Base-by-base conservation (phyloP, 176 grass and related monocot genomes). In the Paspalum notatum region DNA sequence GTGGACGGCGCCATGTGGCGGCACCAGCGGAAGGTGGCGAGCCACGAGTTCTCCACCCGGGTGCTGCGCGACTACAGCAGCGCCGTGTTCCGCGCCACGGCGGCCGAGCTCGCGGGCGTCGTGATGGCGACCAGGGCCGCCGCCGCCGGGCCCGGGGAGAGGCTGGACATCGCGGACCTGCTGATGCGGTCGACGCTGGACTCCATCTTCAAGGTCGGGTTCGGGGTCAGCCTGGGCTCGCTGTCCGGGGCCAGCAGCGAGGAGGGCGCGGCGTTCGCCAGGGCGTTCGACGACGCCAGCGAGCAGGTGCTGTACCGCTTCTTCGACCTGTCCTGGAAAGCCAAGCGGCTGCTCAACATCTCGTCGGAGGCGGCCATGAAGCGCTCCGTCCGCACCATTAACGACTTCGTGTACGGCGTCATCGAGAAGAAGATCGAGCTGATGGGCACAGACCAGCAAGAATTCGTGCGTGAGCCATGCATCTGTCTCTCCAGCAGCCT, bases 11-110 rank as follows among this genome's bases (percentile, higher is more conserved):
- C 80, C 15, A 91, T 68, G 80, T 98, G 92, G 95, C 87, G 83
- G 5, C 90, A 92, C 37, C 92, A 98, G 71, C 87, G 95, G 54
- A 98, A 98, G 80, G 74, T 98, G 17, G 92, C 95, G 0, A 94
- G 87, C 78, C 82, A 72, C 76, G 90, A 90, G 60, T 98, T 98
- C 80, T 87, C 92, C 49, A 85, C 92, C 15, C 83, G 85, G 60
- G 76, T 85, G 32, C 81, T 94, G 0, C 80, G 92, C 60, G 91
- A 92, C 9, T 97, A 85, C 81, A 97, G 95, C 78, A 92, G 27
- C 49, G 71, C 24, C 32, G 88, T 94, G 24, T 98, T 98, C 83
- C 75, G 69, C 13, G 72, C 80, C 80, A 90, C 80, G 21, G 90
- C 85, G 21, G 44, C 66, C 8, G 84, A 80, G 72, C 92, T 97